Conservation (phyloP, 495 filamentous ascomycete species). For the Lichina pygmaea region DNA sequence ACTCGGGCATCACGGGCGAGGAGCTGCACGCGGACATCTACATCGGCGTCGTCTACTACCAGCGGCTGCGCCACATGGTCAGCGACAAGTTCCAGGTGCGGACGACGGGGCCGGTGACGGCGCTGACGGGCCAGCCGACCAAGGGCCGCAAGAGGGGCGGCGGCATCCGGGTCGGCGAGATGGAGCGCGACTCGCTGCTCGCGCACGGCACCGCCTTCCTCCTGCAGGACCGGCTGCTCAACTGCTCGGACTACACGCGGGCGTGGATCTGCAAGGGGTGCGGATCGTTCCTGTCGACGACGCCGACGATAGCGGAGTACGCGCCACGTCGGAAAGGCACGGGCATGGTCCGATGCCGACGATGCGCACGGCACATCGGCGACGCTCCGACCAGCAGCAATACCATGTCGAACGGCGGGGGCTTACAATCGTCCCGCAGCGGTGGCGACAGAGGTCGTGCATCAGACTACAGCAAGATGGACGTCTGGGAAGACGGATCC, state of each 20-base stretch:
- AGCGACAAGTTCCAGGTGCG: slow-evolving; percentile 98
- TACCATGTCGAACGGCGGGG: slow-evolving; percentile 6
- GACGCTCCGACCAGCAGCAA: neutral
- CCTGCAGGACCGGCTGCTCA: slow-evolving; percentile 81
- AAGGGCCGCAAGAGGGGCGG: slow-evolving; percentile 89
- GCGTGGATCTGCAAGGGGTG: slow-evolving; percentile 74
- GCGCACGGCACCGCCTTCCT: slow-evolving; percentile 89
- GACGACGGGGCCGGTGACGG: slow-evolving; percentile 74
- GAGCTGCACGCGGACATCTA: slow-evolving; percentile 92
- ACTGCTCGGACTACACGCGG: slow-evolving; percentile 75
- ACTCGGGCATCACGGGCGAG: slow-evolving; percentile 81
- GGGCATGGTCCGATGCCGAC: slow-evolving; percentile 56
- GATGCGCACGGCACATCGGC: slow-evolving; percentile 27
- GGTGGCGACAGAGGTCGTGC: slow-evolving; percentile 21
- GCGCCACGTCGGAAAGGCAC: slow-evolving; percentile 13
- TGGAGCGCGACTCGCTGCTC: slow-evolving; percentile 87
- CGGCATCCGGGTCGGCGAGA: slow-evolving; percentile 95
- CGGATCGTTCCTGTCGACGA: slow-evolving; percentile 65
- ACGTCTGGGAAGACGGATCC: slow-evolving; percentile 78
- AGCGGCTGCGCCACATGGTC: slow-evolving; percentile 93
- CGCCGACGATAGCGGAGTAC: slow-evolving; percentile 38
- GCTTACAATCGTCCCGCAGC: slow-evolving; percentile 7
- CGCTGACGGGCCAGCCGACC: slow-evolving; percentile 81
- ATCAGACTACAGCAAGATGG: slow-evolving; percentile 19
- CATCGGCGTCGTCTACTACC: slow-evolving; percentile 91